Evolutionary conservation across 495 filamentous ascomycete genomes (phyloP), one percentile per base, ranked within the genome.

Genomic region (Penicillium coffeae): DNA sequence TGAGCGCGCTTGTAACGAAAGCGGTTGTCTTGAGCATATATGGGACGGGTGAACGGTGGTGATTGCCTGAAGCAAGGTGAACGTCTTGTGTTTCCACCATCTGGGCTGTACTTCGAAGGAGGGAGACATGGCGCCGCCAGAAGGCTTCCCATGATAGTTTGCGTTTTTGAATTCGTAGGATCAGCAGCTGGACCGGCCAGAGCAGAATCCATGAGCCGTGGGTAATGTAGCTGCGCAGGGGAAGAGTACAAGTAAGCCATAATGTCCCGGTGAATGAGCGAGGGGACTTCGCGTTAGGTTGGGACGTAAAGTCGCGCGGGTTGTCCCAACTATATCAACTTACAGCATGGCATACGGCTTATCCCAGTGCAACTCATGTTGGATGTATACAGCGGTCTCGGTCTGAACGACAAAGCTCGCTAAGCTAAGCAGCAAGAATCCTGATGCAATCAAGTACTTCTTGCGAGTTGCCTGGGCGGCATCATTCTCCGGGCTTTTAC

Each of bases 331-430:
- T 30, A 30, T 49, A 16, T 32, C 35, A 52, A 79, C 81, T 75
- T 73, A 98, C 78, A 98, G 77, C 93, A 98, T 98, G 74, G 86
- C 90, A 73, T 96, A 98, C 19, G 92, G 85, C 70, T 98, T 97
- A 63, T 92, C 82, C 93, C 93, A 98, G 25, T 81, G 76, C 48
- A 96, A 64, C 34, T 90, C 83, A 66, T 89, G 81, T 65, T 96
- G 89, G 34, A 98, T 90, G 64, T 96, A 91, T 7, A 90, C 83
- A 3, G 93, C 90, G 12, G 95, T 90, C 73, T 96, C 91, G 5
- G 93, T 96, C 75, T 98, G 93, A 4, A 96, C 70, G 22, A 78
- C 74, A 67, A 98, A 98, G 59, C 85, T 83, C 15, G 91, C 69
- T 57, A 98, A 70, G 56, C 85, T 91, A 48, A 95, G 53, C 3